Percentiles rank a stretch among this genome's conserved stretches.
Conservation (phyloP, 2,329 filamentous ascomycete species). For the Hymenoscyphus repandus region DNA sequence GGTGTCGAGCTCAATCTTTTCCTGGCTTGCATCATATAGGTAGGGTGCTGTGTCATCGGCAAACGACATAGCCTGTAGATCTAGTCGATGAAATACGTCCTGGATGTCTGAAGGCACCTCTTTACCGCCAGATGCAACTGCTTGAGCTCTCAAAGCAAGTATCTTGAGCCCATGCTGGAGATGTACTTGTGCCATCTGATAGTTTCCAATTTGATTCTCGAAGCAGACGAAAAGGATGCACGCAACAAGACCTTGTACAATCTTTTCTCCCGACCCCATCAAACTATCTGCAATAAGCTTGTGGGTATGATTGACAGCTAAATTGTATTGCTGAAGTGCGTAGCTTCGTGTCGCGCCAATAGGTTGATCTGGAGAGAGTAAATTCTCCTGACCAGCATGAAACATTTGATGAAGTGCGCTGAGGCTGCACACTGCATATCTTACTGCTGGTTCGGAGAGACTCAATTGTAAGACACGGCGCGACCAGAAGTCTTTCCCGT, state of each 20-base stretch:
- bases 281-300: conserved; percentile 7
- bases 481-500: conserved; percentile 17
- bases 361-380: not conserved
- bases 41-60: conserved; percentile 8
- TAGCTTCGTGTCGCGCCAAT: not conserved
- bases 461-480: conserved; percentile 13
- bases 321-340: conserved; percentile 12
- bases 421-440: conserved; percentile 17
- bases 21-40: conserved; percentile 3
- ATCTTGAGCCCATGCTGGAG: conserved; percentile 16
- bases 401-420: conserved; percentile 13
- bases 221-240: conserved; percentile 20
- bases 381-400: not conserved
- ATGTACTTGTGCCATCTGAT: conserved; percentile 9
- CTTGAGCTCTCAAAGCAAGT: conserved; percentile 1
- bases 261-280: conserved; percentile 2
- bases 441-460: conserved; percentile 14
- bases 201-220: conserved; percentile 14
- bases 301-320: conserved; percentile 12
- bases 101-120: conserved; percentile 9
- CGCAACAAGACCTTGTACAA: conserved; percentile 15
- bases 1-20: not conserved
- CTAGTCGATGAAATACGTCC: conserved; percentile 12
- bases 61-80: conserved; percentile 15
- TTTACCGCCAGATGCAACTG: too few species aligned